Percentiles rank a stretch among this genome's conserved stretches.
Conservation (phyloP, 2,329 filamentous ascomycete genomes). For the Fusarium verrucosum region DNA sequence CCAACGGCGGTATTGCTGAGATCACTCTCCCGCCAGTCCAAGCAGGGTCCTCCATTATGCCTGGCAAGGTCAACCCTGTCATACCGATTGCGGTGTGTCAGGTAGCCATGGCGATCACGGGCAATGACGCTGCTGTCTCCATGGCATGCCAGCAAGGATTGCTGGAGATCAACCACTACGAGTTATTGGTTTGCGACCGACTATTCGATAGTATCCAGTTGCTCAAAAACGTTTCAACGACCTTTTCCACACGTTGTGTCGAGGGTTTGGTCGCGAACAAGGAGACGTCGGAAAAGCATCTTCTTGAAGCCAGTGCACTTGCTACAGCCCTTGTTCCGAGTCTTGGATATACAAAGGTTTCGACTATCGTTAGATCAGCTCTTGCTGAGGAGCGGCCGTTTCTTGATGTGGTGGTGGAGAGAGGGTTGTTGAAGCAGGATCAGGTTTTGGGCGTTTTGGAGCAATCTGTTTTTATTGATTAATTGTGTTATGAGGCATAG, state of each 20-base stretch:
- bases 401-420: constrained; percentile 1
- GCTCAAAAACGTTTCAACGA: neutral
- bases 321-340: constrained; percentile 8
- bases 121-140: neutral
- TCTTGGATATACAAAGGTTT: constrained; percentile 1
- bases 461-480: neutral
- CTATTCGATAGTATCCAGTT: neutral
- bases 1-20: neutral
- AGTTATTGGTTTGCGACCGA: neutral
- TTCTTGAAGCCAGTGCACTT: constrained; percentile 1
- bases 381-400: neutral
- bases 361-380: constrained; percentile 3
- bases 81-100: constrained; percentile 4
- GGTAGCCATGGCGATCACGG: neutral
- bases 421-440: neutral
- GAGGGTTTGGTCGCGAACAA: constrained; percentile 3
- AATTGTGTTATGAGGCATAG: neutral
- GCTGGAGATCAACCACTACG: constrained; percentile 8
- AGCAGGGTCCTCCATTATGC: constrained; percentile 6
- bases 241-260: constrained; percentile 1
- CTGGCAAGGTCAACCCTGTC: constrained; percentile 5
- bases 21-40: constrained; percentile 1
- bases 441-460: constrained; percentile 2
- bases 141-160: constrained; percentile 8
- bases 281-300: constrained; percentile 1